Evolutionary conservation across 305 asterid genomes (phyloP).

Genomic region (Solanum hybrid): DNA sequence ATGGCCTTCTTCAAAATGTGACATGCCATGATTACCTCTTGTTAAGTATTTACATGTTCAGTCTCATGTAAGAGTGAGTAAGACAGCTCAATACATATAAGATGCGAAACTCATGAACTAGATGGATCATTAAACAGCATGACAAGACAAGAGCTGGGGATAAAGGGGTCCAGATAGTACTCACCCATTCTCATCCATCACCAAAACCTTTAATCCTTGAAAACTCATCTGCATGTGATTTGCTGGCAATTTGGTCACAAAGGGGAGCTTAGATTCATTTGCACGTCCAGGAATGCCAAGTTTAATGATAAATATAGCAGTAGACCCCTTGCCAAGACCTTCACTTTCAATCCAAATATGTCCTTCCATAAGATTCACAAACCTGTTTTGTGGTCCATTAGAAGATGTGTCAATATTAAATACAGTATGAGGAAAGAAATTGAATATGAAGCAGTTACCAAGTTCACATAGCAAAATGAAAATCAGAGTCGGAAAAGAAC

Average conservation of each 20-base stretch:
- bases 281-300: conserved; percentile 65
- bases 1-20: background rate
- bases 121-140: background rate
- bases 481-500: background rate
- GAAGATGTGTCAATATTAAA: background rate
- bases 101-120: background rate
- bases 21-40: background rate
- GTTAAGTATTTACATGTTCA: background rate
- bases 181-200: conserved; percentile 89
- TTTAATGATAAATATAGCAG: conserved; percentile 64
- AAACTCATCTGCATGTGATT: conserved; percentile 45
- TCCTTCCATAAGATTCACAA: conserved; percentile 96
- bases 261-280: conserved; percentile 45
- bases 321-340: conserved; percentile 86
- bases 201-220: conserved; percentile 73
- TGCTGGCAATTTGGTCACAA: conserved; percentile 37
- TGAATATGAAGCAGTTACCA: background rate
- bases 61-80: background rate
- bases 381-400: conserved; percentile 32
- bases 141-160: background rate
- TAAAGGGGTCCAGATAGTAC: conserved; percentile 12
- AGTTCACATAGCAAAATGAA: background rate
- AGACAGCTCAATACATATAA: background rate
- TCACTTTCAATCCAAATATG: conserved; percentile 94
- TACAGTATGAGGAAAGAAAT: background rate